Evolutionary conservation across 2,329 filamentous ascomycete species (phyloP).

Genomic region (Microcyclospora tardicrescens): DNA sequence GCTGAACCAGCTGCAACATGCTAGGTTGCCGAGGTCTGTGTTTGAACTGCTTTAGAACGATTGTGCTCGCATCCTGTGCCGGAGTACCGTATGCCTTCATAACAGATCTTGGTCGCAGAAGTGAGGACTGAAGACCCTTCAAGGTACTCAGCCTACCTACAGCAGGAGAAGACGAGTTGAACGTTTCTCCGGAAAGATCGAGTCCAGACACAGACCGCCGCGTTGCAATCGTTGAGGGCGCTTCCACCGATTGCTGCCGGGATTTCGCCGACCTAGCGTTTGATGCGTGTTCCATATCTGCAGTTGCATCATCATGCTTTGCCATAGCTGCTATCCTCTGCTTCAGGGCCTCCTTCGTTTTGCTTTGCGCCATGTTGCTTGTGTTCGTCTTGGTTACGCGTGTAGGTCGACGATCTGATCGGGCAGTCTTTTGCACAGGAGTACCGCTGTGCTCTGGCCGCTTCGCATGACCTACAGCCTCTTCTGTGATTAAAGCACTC

Average conservation of each 20-base stretch:
- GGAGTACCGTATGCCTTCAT: conserved; percentile 32
- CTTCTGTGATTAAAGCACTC: conserved; percentile 4
- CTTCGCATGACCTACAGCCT: conserved; percentile 10
- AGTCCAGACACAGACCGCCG: conserved; percentile 1
- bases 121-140: conserved; percentile 11
- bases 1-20: conserved; percentile 36
- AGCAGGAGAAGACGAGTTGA: conserved; percentile 21
- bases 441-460: conserved; percentile 16
- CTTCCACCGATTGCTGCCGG: conserved; percentile 6
- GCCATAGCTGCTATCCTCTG: conserved; percentile 21
- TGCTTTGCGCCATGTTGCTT: conserved; percentile 15
- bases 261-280: conserved; percentile 1
- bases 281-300: neutral
- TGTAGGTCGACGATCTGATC: conserved; percentile 10
- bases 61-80: conserved; percentile 31
- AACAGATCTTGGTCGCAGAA: conserved; percentile 27
- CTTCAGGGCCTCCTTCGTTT: conserved; percentile 21
- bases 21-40: conserved; percentile 36
- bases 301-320: conserved; percentile 5
- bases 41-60: conserved; percentile 39
- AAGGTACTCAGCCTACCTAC: conserved; percentile 21
- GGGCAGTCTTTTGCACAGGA: conserved; percentile 6
- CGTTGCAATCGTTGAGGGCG: neutral
- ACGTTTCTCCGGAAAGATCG: conserved; percentile 10
- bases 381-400: conserved; percentile 15